Conservation (phyloP, 345 rosid species). For the Psidium friedrichsthalianum region DNA sequence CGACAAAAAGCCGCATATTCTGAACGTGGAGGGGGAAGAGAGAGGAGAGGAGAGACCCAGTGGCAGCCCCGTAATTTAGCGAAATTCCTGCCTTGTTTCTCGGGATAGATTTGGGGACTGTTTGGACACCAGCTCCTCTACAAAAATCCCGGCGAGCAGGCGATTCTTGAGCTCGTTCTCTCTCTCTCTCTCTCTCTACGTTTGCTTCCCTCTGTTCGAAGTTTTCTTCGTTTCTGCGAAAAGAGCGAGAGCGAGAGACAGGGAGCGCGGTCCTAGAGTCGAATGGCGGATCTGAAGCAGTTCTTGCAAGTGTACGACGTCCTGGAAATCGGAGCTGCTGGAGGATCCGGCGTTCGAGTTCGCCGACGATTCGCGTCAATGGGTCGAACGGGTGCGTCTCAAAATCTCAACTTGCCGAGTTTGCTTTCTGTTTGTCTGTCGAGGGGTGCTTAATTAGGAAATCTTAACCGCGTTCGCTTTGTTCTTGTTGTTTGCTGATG, state of each 20-base stretch:
- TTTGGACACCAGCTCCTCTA: background rate
- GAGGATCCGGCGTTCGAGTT: conserved; percentile 79
- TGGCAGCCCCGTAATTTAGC: background rate
- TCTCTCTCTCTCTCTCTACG: background rate
- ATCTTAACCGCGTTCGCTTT: background rate
- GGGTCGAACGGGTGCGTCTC: conserved; percentile 58
- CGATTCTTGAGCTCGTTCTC: background rate
- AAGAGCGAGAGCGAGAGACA: background rate
- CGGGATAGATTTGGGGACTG: background rate
- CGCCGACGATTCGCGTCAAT: conserved; percentile 57
- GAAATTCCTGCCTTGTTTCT: background rate
- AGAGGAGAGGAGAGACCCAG: background rate
- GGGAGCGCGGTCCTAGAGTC: background rate
- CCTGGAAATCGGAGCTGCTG: conserved; percentile 65
- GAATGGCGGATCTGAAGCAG: conserved; percentile 74
- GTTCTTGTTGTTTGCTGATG: background rate
- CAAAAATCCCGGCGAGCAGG: background rate
- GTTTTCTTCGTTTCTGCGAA: background rate
- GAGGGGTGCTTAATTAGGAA: background rate
- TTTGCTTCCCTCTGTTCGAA: background rate
- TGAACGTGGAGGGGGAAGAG: background rate
- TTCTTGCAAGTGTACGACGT: conserved; percentile 44
- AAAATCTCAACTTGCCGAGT: background rate
- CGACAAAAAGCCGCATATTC: background rate
- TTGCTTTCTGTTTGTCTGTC: background rate